Conservation (phyloP, 108 stramenopile species). For the Fistulifera solaris region DNA sequence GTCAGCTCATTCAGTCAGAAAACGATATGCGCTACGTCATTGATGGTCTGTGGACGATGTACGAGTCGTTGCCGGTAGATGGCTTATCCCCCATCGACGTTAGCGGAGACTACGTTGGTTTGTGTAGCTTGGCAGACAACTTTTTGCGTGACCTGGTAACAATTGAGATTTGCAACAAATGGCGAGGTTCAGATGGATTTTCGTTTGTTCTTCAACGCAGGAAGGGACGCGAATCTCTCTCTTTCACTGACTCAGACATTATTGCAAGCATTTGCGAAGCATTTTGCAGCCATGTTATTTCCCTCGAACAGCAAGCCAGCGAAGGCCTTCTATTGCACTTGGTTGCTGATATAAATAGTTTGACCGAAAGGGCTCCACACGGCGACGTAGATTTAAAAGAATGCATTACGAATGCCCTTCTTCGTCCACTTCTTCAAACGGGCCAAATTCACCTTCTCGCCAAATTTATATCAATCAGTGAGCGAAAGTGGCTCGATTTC, state of each 20-base stretch:
- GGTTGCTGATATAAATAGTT: not conserved
- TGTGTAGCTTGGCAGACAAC: not conserved
- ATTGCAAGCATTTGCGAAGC: not conserved
- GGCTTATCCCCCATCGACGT: not conserved
- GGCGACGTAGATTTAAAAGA: not conserved
- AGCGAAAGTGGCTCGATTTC: too few relatives aligned
- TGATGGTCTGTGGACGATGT: slow-evolving; percentile 2
- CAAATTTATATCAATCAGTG: too few relatives aligned
- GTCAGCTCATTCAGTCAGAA: not conserved
- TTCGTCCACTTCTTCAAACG: not conserved
- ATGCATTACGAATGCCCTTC: not conserved
- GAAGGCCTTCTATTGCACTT: not conserved
- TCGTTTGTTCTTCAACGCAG: not conserved
- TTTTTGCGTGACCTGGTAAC: not conserved
- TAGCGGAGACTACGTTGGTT: not conserved
- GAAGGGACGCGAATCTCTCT: not conserved
- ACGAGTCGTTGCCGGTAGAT: not conserved
- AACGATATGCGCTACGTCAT: not conserved
- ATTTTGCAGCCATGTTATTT: slow-evolving; percentile 1
- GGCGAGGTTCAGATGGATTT: slow-evolving; percentile 2
- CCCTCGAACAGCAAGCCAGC: not conserved
- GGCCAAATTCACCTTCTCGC: slow-evolving; percentile 2
- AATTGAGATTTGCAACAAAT: slow-evolving; percentile 2
- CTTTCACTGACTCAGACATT: not conserved
- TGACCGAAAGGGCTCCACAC: too few relatives aligned